Conservation (phyloP, 2,329 filamentous ascomycete species). For the Colletotrichum gigasporum region DNA sequence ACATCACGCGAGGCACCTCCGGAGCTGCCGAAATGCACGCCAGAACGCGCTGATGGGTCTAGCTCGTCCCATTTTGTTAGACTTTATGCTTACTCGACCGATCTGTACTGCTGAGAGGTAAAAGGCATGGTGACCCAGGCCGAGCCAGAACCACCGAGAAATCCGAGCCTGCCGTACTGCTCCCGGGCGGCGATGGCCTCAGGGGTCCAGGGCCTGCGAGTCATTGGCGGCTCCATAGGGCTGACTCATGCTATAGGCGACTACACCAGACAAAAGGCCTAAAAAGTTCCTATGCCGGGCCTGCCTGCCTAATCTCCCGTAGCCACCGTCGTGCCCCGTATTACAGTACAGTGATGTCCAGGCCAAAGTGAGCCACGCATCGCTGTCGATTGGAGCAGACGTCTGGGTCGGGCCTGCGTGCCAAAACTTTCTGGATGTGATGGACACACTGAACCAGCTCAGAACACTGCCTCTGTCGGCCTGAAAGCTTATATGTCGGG, state of each 20-base stretch:
- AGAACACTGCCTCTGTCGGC: no score
- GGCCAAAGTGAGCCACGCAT: background rate
- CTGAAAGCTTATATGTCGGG: no score
- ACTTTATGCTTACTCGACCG: background rate
- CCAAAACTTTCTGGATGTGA: no score
- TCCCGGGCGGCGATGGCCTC: background rate
- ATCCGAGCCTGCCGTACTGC: background rate
- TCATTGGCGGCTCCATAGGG: slow-evolving; percentile 16
- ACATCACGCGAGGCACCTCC: background rate
- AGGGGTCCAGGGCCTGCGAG: slow-evolving; percentile 11
- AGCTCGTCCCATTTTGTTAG: background rate
- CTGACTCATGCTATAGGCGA: slow-evolving; percentile 5
- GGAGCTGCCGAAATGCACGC: background rate
- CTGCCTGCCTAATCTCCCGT: background rate
- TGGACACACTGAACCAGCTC: no score
- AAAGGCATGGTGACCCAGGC: background rate
- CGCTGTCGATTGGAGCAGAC: no score
- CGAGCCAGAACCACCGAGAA: background rate
- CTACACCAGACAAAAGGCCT: background rate
- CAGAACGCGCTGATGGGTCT: background rate
- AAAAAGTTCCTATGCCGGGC: background rate
- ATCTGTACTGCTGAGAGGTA: background rate
- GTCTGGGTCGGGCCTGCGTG: no score
- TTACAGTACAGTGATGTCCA: background rate
- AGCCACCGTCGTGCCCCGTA: background rate